Base-by-base conservation (phyloP, 345 rosid species). In the Gynandropsis gynandra region DNA sequence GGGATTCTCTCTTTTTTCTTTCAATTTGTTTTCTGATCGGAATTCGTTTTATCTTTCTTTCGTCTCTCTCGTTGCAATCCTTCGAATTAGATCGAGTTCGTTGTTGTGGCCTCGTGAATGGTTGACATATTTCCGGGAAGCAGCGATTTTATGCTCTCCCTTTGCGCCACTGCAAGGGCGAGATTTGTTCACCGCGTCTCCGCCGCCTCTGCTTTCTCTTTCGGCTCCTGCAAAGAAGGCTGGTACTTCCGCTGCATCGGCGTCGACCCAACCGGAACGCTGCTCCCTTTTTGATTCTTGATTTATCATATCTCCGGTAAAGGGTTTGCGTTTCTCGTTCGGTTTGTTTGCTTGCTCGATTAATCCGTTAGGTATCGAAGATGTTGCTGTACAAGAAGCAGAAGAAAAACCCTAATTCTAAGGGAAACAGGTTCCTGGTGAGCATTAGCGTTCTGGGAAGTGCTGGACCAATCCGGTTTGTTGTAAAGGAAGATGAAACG, bases 181-280 rank as follows among this genome's bases (percentile, higher is more conserved):
- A 78, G 90, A 84, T 59, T 52, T 66, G 50, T 74, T 58, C 55
- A 48, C 12, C 56, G 58, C 17, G 60, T 69, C 53, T 72, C 73
- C 53, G 56, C 54, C 1, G 42, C 62, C 44, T 52, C 73, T 58
- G 71, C 80, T 72, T 87, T 76, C 60, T 70, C 83, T 12, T 89
- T 86, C 56, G 97, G 81, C 35, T 83, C 90, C 40, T 83, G 80
- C 80, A 89, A 83, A 58, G 79, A 81, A 66, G 90, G 86, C 85
- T 89, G 97, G 97, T 86, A 78, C 84, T 83, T 67, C 56, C 96
- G 87, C 72, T 86, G 96, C 90, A 69, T 81, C 60, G 90, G 96
- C 67, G 53, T 80, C 61, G 94, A 89, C 85, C 97, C 42, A 5
- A 24, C 5, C 29, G 29, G 5, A 24, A 10, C 50, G 12, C 35